Base-by-base conservation (phyloP, 2,329 filamentous ascomycete genomes). In the Penicillium crustosum region DNA sequence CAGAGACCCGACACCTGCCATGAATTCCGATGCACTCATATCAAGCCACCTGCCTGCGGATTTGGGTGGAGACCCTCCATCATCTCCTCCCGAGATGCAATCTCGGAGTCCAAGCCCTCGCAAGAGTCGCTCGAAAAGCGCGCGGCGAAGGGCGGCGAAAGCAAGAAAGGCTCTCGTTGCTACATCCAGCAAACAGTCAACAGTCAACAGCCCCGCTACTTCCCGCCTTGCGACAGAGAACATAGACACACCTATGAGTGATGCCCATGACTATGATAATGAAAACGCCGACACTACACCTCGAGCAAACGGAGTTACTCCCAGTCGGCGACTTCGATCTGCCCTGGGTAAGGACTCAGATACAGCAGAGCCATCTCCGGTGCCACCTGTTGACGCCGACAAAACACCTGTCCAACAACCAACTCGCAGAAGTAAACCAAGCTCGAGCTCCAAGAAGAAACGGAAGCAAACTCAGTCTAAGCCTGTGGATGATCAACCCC, bases 71-170 rank as follows among this genome's bases (percentile, higher is more conserved):
- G 74, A 75, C 47, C 64, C 68, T 38, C 72, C 71, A 15, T 77
- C 75, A 6, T 76, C 75, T 6, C 73, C 74, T 8, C 74, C 75
- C 4, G 67, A 72, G 38, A 54, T 70, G 1, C 59, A 57, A 23
- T 66, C 66, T 1, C 61, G 59, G 6, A 68, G 62, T 53, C 64
- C 65, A 13, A 69, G 66, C 36, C 61, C 66, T 21, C 50, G 51
- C 19, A 66, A 62, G 42, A 41, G n/a, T 17, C 53, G 55, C 19
- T 35, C 41, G 9, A 60, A 60, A 55, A 58, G 51, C 21, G 55
- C 47, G 3, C 58, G 62, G 13, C 56, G 60, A 45, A 59, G 41
- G 29, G 53, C 51, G 38, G 49, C 57, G 60, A 63, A 57, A 56
- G 59, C 41, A 62, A 55, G 53, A 52, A 61, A 53, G 55, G 56